Evolutionary conservation across 163 green algal species (phyloP).

Genomic region (Prototheca cutis): DNA sequence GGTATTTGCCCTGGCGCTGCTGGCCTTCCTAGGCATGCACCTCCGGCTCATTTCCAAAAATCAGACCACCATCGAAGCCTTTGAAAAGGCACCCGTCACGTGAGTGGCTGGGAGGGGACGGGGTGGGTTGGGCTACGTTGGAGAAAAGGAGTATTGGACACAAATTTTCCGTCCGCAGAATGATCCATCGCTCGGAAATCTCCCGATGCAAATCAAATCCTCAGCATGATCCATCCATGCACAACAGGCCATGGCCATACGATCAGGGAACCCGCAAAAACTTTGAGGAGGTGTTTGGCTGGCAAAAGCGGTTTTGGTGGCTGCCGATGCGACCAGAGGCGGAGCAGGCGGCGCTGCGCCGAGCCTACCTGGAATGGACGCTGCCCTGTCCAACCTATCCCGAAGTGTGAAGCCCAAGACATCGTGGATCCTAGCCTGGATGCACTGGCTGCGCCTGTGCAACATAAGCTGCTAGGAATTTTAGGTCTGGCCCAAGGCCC

Average conservation of each 20-base stretch:
- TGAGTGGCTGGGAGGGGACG: not conserved
- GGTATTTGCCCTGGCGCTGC: constrained; percentile 58
- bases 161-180: too few species aligned
- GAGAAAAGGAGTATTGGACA: too few species aligned
- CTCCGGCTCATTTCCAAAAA: constrained; percentile 55
- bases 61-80: constrained; percentile 85
- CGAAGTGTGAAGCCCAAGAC: too few species aligned
- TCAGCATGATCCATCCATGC: not conserved
- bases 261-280: constrained; percentile 52
- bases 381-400: not conserved
- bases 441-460: too few species aligned
- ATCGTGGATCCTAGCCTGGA: too few species aligned
- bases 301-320: constrained; percentile 7
- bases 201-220: too few species aligned
- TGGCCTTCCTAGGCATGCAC: constrained; percentile 75
- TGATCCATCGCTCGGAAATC: too few species aligned
- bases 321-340: constrained; percentile 6
- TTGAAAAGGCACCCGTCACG: constrained; percentile 66
- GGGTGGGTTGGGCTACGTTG: too few species aligned
- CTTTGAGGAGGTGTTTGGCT: constrained; percentile 66
- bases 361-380: constrained; percentile 2
- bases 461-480: too few species aligned
- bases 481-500: too few species aligned
- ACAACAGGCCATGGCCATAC: constrained; percentile 56
- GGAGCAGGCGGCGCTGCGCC: not conserved